Conservation (phyloP, 805 yeast genomes). For the Candida sanyiensis region DNA sequence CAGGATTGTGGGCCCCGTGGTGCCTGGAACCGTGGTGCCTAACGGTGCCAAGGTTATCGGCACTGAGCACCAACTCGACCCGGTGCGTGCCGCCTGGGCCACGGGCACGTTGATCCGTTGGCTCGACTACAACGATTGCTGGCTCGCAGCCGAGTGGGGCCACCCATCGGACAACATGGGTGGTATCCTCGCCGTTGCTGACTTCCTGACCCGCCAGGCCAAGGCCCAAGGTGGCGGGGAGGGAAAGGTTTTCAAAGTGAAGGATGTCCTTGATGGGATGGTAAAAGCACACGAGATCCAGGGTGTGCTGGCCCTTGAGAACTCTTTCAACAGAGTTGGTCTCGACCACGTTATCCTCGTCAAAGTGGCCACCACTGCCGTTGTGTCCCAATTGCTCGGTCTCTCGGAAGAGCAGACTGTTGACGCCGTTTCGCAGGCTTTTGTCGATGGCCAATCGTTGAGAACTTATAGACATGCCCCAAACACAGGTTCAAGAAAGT, state of each 20-base stretch:
- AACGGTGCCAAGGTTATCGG: slow-evolving; percentile 53
- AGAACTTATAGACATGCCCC: slow-evolving; percentile 63
- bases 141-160: slow-evolving; percentile 70
- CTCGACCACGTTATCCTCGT: slow-evolving; percentile 55
- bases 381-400: slow-evolving; percentile 50
- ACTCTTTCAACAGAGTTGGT: slow-evolving; percentile 55
- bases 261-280: slow-evolving; percentile 50
- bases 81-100: slow-evolving; percentile 52
- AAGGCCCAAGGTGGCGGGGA: slow-evolving; percentile 33
- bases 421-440: slow-evolving; percentile 54
- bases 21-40: slow-evolving; percentile 50
- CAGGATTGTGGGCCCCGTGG: slow-evolving; percentile 47
- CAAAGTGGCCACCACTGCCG: slow-evolving; percentile 57
- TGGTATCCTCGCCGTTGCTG: slow-evolving; percentile 54
- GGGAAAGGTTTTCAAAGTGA: slow-evolving; percentile 40
- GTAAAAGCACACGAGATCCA: slow-evolving; percentile 61
- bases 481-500: slow-evolving; percentile 56
- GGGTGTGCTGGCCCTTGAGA: slow-evolving; percentile 52
- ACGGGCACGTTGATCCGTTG: slow-evolving; percentile 54
- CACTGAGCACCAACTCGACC: slow-evolving; percentile 45
- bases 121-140: slow-evolving; percentile 59
- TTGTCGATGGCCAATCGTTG: slow-evolving; percentile 53
- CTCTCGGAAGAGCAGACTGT: slow-evolving; percentile 44
- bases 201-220: slow-evolving; percentile 43
- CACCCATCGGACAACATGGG: slow-evolving; percentile 61